Conservation (phyloP, 768 basidiomycete genomes). For the Pleurotus pulmonarius region DNA sequence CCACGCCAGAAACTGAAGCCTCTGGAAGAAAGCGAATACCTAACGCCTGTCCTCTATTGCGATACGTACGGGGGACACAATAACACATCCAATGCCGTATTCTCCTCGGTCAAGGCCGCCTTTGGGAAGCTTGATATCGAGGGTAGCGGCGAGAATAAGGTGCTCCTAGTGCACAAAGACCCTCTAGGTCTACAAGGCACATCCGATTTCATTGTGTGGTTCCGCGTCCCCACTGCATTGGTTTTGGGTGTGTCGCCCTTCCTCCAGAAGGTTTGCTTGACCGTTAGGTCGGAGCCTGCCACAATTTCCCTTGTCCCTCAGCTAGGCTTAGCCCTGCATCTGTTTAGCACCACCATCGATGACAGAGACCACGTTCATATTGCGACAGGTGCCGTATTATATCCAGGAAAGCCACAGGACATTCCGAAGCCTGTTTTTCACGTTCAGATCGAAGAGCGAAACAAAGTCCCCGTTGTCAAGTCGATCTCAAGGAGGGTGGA, state of each 20-base stretch:
- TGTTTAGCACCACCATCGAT: conserved; percentile 23
- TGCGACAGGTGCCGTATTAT: background rate
- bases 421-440: background rate
- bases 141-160: conserved; percentile 13
- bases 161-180: conserved; percentile 20
- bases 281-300: conserved; percentile 18
- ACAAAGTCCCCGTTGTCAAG: too few relatives aligned
- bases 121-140: conserved; percentile 16
- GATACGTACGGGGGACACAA: conserved; percentile 14
- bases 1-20: conserved; percentile 26
- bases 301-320: conserved; percentile 11
- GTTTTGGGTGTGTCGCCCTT: conserved; percentile 16
- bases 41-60: conserved; percentile 24
- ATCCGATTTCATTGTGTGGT: conserved; percentile 22
- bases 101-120: conserved; percentile 20
- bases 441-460: background rate
- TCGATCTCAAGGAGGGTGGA: background rate
- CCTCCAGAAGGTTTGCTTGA: conserved; percentile 13
- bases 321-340: conserved; percentile 20
- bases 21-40: conserved; percentile 20
- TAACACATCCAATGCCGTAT: conserved; percentile 15
- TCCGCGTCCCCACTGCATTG: conserved; percentile 21
- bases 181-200: conserved; percentile 18
- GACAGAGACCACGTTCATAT: conserved; percentile 25
- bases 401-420: too few relatives aligned